Evolutionary conservation across 1,139 yeast species (phyloP).

Genomic region (Cylindricascospora bacillispora): DNA sequence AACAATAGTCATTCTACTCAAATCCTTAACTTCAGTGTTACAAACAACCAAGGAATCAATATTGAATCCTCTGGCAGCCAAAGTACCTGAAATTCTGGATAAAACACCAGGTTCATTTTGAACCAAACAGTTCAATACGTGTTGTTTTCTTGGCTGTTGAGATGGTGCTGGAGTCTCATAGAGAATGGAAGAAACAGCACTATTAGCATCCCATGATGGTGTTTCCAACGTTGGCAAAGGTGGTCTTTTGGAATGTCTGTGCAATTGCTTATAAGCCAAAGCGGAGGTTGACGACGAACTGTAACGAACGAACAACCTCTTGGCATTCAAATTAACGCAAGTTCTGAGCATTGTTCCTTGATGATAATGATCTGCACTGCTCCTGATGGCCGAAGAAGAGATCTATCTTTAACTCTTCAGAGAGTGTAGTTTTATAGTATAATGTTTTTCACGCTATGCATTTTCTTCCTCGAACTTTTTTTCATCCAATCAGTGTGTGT

Average conservation of each 20-base stretch:
- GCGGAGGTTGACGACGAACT: constrained; percentile 73
- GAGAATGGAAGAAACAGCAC: constrained; percentile 88
- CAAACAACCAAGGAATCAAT: constrained; percentile 95
- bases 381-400: too few relatives aligned
- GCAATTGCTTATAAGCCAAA: constrained; percentile 83
- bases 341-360: too few relatives aligned
- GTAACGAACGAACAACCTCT: constrained; percentile 6
- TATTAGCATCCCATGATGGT: constrained; percentile 89
- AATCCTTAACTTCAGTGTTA: constrained; percentile 88
- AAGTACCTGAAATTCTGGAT: constrained; percentile 83
- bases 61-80: constrained; percentile 97
- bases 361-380: too few relatives aligned
- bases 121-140: constrained; percentile 88
- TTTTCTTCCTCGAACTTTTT: too few relatives aligned
- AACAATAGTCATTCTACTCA: constrained; percentile 94
- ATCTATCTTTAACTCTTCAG: too few relatives aligned
- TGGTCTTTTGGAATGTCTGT: constrained; percentile 76
- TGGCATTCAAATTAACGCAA: too few relatives aligned
- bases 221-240: constrained; percentile 91
- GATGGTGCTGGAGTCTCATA: constrained; percentile 85
- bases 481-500: too few relatives aligned
- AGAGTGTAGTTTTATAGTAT: too few relatives aligned
- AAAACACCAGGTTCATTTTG: constrained; percentile 98
- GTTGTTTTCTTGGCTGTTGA: constrained; percentile 56
- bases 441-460: too few relatives aligned